These are phyloP conservation scores for Somion occarium DNA, from an alignment of 1,284 basidiomycete genomes.

Conservation along the genomic window DNA sequence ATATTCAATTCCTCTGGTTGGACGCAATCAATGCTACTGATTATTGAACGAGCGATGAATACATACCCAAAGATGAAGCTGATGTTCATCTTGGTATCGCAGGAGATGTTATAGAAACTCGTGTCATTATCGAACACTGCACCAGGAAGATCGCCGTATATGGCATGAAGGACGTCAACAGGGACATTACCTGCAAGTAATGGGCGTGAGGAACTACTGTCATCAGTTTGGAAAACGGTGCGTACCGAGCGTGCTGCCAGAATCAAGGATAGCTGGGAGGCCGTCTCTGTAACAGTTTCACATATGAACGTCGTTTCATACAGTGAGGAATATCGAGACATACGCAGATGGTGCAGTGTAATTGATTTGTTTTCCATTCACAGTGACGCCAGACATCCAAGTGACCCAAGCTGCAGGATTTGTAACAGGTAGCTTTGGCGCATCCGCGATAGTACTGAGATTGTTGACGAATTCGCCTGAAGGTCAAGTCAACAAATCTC, in stretches of 20 bases:
- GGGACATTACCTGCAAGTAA: slow-evolving; percentile 9
- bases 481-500: background rate
- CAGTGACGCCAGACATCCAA: slow-evolving; percentile 10
- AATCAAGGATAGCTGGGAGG: slow-evolving; percentile 1
- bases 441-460: slow-evolving; percentile 7
- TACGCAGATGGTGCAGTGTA: background rate
- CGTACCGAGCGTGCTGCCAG: slow-evolving; percentile 6
- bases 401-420: slow-evolving; percentile 10
- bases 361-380: slow-evolving; percentile 10
- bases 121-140: slow-evolving; percentile 3
- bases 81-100: slow-evolving; percentile 4
- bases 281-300: background rate
- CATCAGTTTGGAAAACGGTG: background rate
- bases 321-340: background rate
- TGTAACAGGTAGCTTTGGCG: slow-evolving; percentile 10
- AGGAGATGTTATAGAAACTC: slow-evolving; percentile 6
- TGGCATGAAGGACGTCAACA: slow-evolving; percentile 8
- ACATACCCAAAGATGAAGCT: slow-evolving; percentile 2
- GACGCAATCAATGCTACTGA: background rate
- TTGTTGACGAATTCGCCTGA: slow-evolving; percentile 13
- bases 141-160: slow-evolving; percentile 12
- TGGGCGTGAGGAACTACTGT: background rate
- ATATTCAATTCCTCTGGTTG: slow-evolving; percentile 8
- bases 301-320: background rate
- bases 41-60: background rate